Evolutionary conservation across 1,284 basidiomycete genomes (phyloP).

Genomic region (Austroboletus novae-zelandiae): DNA sequence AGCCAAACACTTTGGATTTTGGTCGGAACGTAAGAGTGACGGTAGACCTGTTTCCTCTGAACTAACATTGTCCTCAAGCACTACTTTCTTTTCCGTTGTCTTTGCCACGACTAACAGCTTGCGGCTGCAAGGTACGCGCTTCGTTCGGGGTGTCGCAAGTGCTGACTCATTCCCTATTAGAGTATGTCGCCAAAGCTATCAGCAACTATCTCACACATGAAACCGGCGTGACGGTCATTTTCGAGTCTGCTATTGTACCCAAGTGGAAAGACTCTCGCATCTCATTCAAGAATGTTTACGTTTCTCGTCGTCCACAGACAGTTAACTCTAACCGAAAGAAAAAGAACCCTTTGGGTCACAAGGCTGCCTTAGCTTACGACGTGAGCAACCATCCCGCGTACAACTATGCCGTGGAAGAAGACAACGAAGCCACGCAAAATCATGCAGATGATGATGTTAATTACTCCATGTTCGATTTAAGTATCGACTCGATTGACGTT

Average conservation of each 20-base stretch:
- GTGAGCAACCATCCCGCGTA: conserved; percentile 72
- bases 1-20: conserved; percentile 94
- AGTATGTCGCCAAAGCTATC: conserved; percentile 85
- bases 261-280: conserved; percentile 96
- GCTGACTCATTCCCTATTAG: conserved; percentile 38
- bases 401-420: conserved; percentile 59
- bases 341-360: conserved; percentile 38
- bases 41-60: not conserved
- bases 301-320: conserved; percentile 73
- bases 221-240: conserved; percentile 93
- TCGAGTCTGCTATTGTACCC: conserved; percentile 97
- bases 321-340: conserved; percentile 14
- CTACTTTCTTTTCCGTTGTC: conserved; percentile 93
- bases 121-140: conserved; percentile 73
- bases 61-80: conserved; percentile 41
- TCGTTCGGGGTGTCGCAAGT: not conserved
- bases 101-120: conserved; percentile 90
- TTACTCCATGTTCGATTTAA: conserved; percentile 88
- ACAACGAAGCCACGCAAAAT: conserved; percentile 22
- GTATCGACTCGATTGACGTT: conserved; percentile 93
- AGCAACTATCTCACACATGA: conserved; percentile 93
- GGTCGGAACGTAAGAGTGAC: conserved; percentile 77
- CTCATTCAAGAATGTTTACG: conserved; percentile 95
- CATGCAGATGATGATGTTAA: conserved; percentile 56
- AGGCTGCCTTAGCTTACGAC: conserved; percentile 67